These are phyloP conservation scores for Mariannaea elegans DNA, from an alignment of 2,329 filamentous ascomycete genomes.

Conservation along the genomic window DNA sequence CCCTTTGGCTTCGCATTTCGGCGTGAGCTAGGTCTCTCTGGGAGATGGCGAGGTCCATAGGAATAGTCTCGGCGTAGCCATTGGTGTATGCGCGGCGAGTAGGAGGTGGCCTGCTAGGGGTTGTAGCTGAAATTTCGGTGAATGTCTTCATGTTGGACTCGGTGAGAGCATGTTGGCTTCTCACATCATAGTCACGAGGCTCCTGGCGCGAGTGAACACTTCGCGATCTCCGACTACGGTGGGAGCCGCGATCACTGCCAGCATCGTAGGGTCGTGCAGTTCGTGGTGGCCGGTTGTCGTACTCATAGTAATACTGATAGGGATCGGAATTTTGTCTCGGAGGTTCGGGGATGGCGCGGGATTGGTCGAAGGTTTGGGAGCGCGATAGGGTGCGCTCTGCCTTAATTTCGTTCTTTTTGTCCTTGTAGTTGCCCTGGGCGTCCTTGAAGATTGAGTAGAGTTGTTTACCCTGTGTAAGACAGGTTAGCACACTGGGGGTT, in stretches of 20 bases:
- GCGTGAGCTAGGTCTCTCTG: slow-evolving; percentile 39
- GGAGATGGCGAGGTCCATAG: slow-evolving; percentile 54
- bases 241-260: slow-evolving; percentile 52
- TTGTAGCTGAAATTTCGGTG: slow-evolving; percentile 60
- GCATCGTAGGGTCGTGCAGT: slow-evolving; percentile 38
- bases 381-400: slow-evolving; percentile 69
- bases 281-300: slow-evolving; percentile 43
- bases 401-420: slow-evolving; percentile 85
- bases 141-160: slow-evolving; percentile 61
- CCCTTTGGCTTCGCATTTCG: slow-evolving; percentile 41
- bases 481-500: slow-evolving; percentile 23
- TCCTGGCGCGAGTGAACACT: slow-evolving; percentile 44
- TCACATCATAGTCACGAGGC: slow-evolving; percentile 35
- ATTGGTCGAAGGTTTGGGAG: slow-evolving; percentile 63
- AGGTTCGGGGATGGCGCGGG: slow-evolving; percentile 26
- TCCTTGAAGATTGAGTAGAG: slow-evolving; percentile 91
- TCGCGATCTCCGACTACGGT: slow-evolving; percentile 51
- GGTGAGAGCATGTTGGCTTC: slow-evolving; percentile 56
- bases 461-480: slow-evolving; percentile 77
- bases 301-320: slow-evolving; percentile 45
- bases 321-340: slow-evolving; percentile 42
- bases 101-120: slow-evolving; percentile 53
- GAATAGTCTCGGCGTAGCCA: slow-evolving; percentile 47
- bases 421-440: slow-evolving; percentile 85
- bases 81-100: slow-evolving; percentile 52